A percentile compares a stretch with the other conserved stretches of the same genome.
Conservation (phyloP, 345 rosid genomes). For the Gossypium anomalum region DNA sequence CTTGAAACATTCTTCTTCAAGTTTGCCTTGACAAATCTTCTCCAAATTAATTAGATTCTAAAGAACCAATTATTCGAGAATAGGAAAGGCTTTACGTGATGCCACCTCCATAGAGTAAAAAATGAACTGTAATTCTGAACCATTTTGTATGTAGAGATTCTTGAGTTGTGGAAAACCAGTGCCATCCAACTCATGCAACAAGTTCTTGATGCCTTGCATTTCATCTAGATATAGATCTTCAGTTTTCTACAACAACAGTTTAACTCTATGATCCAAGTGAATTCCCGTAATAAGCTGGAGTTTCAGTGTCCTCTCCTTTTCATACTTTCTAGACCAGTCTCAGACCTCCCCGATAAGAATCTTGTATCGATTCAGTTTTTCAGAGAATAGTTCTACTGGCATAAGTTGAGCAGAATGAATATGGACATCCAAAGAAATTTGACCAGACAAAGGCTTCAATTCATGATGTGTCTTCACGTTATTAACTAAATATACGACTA, state of each 20-base stretch:
- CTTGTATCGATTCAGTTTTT: background rate
- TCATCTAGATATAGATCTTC: constrained; percentile 16
- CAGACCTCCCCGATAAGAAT: constrained; percentile 11
- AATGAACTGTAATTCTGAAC: constrained; percentile 1
- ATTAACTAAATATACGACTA: too few relatives aligned
- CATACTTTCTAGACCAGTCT: constrained; percentile 5
- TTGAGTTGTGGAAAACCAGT: background rate
- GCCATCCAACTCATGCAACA: background rate
- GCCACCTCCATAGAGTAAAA: background rate
- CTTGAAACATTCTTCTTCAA: background rate
- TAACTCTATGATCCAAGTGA: constrained; percentile 10
- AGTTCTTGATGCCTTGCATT: background rate
- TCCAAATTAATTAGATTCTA: constrained; percentile 10
- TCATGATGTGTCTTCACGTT: background rate
- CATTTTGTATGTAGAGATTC: constrained; percentile 2
- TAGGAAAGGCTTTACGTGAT: background rate
- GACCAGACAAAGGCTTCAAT: constrained; percentile 1
- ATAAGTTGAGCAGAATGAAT: constrained; percentile 7
- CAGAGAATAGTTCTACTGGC: constrained; percentile 2
- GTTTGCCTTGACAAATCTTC: constrained; percentile 19
- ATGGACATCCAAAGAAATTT: background rate
- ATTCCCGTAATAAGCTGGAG: background rate
- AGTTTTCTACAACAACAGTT: constrained; percentile 12
- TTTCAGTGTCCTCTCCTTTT: background rate
- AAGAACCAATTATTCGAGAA: constrained; percentile 8